Evolutionary conservation across 768 basidiomycete species (phyloP).

Genomic region (Tulasnella sp.): DNA sequence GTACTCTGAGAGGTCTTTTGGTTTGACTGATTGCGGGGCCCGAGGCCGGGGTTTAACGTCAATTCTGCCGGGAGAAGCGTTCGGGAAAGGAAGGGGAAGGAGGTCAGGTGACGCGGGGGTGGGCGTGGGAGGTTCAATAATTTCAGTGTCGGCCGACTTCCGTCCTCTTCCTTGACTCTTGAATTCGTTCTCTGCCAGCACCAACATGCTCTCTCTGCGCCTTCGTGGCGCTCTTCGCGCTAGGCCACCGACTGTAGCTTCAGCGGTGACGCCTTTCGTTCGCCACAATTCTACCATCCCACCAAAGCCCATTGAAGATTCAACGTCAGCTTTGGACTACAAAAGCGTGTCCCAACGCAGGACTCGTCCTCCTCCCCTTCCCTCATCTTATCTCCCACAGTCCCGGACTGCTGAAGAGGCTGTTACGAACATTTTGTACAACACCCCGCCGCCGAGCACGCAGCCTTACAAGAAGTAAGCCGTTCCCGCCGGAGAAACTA

Average conservation of each 20-base stretch:
- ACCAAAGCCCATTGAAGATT: conserved; percentile 68
- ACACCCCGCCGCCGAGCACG: conserved; percentile 83
- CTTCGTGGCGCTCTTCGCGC: neutral
- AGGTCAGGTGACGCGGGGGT: neutral
- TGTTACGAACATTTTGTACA: conserved; percentile 95
- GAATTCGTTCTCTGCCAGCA: neutral
- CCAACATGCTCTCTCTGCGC: conserved; percentile 13
- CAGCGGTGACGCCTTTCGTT: neutral
- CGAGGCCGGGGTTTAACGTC: neutral
- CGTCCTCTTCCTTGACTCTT: conserved; percentile 6
- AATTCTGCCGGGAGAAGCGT: neutral
- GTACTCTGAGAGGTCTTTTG: too few species aligned
- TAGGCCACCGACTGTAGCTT: neutral
- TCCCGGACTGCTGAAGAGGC: conserved; percentile 85
- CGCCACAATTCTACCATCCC: conserved; percentile 17
- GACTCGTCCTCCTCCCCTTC: conserved; percentile 72
- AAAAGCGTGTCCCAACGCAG: conserved; percentile 53
- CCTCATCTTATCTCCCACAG: conserved; percentile 75
- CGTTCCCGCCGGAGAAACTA: neutral
- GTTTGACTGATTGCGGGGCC: too few species aligned
- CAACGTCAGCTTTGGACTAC: conserved; percentile 91
- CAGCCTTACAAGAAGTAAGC: conserved; percentile 85
- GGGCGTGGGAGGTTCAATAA: conserved; percentile 1
- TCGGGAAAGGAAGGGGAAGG: neutral
- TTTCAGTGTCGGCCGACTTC: conserved; percentile 16